Conservation (phyloP, 331 rosid species). For the Pyrus hybrid region DNA sequence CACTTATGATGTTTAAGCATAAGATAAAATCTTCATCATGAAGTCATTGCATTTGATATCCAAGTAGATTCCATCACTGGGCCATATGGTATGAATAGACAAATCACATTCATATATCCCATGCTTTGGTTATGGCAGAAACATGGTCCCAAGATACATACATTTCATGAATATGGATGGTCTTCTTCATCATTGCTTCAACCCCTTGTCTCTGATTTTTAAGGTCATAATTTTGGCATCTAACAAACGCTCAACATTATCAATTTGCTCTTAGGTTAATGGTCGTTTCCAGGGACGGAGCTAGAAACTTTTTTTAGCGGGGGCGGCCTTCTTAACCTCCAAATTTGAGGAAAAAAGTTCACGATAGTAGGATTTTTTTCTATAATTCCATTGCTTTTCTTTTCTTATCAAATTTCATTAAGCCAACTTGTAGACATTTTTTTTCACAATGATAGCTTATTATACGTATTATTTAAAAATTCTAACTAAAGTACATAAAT, state of each 20-base stretch:
- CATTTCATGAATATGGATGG: background rate
- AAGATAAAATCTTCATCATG: background rate
- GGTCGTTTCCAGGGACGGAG: background rate
- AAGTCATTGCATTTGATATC: background rate
- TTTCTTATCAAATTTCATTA: no score
- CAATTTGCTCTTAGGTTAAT: no score
- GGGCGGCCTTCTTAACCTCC: no score
- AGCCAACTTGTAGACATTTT: no score
- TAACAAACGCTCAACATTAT: background rate
- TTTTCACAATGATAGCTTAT: no score
- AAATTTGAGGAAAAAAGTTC: no score
- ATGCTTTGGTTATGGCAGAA: slow-evolving; percentile 1
- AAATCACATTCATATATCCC: background rate
- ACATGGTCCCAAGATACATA: background rate
- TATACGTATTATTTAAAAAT: no score
- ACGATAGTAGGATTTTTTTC: no score
- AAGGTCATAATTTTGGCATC: background rate
- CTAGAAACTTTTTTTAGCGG: no score
- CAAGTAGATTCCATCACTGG: background rate
- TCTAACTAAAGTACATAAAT: no score
- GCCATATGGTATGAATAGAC: background rate
- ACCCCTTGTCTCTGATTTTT: background rate
- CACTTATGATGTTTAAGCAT: background rate
- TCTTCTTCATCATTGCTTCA: background rate
- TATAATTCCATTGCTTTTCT: no score